phyloP scores from a whole-genome alignment of 106 monocot genomes.

The Allium cepa region DNA sequence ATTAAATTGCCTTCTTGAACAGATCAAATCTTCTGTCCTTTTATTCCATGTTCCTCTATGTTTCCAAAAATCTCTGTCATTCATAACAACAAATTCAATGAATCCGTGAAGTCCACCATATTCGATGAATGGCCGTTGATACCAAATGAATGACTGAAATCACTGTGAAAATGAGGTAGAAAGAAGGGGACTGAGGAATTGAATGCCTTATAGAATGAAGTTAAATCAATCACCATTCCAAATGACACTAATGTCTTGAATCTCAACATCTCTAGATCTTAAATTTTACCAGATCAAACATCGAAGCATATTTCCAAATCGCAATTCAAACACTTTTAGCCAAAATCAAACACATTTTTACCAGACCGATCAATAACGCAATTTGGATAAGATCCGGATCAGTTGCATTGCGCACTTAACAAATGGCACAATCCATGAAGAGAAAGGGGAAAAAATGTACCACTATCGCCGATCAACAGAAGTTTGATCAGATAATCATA shows the following conservation, averaged over 20 bases:
- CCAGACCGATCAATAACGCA: background rate
- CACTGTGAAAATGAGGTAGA: too few relatives aligned
- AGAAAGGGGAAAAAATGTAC: constrained; percentile 16
- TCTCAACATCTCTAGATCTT: background rate
- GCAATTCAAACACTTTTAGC: background rate
- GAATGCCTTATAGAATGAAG: too few relatives aligned
- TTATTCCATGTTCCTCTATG: too few relatives aligned
- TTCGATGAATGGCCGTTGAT: too few relatives aligned
- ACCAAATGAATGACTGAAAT: too few relatives aligned
- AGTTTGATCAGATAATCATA: constrained; percentile 93
- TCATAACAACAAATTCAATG: too few relatives aligned
- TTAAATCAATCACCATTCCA: too few relatives aligned
- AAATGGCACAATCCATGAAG: background rate
- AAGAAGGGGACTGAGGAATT: too few relatives aligned
- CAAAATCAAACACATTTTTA: background rate
- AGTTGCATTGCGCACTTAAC: background rate
- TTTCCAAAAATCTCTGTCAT: too few relatives aligned
- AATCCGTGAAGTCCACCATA: too few relatives aligned
- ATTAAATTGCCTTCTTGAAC: too few relatives aligned
- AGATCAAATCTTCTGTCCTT: too few relatives aligned
- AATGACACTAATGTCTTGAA: background rate
- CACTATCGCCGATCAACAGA: constrained; percentile 56
- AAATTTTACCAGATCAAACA: background rate
- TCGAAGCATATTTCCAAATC: background rate
- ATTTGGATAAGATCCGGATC: constrained; percentile 2